These are phyloP conservation scores for Cudoniella acicularis DNA, from an alignment of 495 filamentous ascomycete genomes.

Conservation along the genomic window DNA sequence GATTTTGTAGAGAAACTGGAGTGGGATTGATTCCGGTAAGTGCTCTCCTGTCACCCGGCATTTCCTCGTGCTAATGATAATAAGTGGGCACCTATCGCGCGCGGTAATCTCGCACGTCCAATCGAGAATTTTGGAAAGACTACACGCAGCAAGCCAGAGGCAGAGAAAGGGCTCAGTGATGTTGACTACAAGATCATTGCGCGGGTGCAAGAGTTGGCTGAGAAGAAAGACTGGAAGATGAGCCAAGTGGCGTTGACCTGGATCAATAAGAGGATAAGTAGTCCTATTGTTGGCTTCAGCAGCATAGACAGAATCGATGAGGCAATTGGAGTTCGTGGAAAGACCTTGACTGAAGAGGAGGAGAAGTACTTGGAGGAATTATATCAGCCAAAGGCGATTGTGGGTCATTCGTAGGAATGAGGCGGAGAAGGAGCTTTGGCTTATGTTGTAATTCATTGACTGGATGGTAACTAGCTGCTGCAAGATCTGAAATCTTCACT, in stretches of 20 bases:
- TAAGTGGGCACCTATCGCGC: constrained; percentile 44
- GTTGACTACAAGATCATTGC: constrained; percentile 41
- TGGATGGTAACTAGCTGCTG: no score
- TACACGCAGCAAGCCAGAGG: constrained; percentile 6
- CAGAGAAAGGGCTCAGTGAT: constrained; percentile 8
- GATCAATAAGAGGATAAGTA: constrained; percentile 44
- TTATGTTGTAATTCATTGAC: no score
- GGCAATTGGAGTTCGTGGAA: constrained; percentile 44
- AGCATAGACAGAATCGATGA: constrained; percentile 56
- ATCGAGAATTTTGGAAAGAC: background rate
- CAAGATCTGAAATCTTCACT: no score
- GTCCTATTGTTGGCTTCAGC: constrained; percentile 58
- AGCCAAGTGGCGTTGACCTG: constrained; percentile 58
- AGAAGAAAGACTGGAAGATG: constrained; percentile 57
- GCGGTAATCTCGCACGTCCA: constrained; percentile 47
- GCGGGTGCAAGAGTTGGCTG: constrained; percentile 56
- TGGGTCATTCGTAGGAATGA: constrained; percentile 28
- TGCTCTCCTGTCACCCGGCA: background rate
- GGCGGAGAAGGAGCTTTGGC: background rate
- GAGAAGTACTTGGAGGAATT: constrained; percentile 59
- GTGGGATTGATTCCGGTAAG: constrained; percentile 41
- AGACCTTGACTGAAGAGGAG: constrained; percentile 54
- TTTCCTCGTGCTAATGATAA: background rate
- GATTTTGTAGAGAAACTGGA: constrained; percentile 66
- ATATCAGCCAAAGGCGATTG: constrained; percentile 49